A percentile compares a stretch with the other conserved stretches of the same genome.
Evolutionary conservation across 78 protist species (phyloP).

Genomic region (Chrysochromulina tobinii): DNA sequence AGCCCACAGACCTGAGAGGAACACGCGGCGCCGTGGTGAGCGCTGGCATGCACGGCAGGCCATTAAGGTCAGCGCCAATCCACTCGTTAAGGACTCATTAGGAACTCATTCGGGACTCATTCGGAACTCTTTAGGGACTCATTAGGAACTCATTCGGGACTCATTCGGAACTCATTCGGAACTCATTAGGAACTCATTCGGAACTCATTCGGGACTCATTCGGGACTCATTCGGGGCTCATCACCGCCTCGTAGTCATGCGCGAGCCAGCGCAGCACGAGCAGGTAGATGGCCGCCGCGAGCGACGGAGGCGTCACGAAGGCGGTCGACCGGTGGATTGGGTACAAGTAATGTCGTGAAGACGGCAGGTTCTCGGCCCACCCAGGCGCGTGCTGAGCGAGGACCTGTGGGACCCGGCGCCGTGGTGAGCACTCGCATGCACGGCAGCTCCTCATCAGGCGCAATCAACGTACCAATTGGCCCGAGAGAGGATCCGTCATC

Average conservation of each 20-base stretch:
- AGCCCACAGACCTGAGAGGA: not conserved
- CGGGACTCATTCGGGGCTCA: not conserved
- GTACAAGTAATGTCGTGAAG: not conserved
- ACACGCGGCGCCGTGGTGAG: not conserved
- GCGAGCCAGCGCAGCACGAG: slow-evolving; percentile 12
- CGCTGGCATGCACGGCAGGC: not conserved
- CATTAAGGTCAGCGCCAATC: too few relatives aligned
- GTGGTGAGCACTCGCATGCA: not conserved
- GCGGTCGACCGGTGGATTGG: not conserved
- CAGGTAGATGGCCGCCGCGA: not conserved
- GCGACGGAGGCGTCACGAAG: not conserved
- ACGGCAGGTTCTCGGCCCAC: not conserved
- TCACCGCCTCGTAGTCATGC: not conserved
- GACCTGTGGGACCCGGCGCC: not conserved
- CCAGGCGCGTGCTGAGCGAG: not conserved
- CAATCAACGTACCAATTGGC: not conserved
- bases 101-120: not conserved
- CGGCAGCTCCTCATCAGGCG: not conserved
- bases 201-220: not conserved
- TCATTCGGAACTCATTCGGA: not conserved
- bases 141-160: not conserved
- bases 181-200: not conserved
- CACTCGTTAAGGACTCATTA: not conserved
- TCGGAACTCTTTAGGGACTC: too few relatives aligned
- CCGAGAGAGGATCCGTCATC: not conserved